Percentiles rank a stretch among this genome's conserved stretches.
Conservation (phyloP, 768 basidiomycete species). For the Dioszegia aurantiaca region DNA sequence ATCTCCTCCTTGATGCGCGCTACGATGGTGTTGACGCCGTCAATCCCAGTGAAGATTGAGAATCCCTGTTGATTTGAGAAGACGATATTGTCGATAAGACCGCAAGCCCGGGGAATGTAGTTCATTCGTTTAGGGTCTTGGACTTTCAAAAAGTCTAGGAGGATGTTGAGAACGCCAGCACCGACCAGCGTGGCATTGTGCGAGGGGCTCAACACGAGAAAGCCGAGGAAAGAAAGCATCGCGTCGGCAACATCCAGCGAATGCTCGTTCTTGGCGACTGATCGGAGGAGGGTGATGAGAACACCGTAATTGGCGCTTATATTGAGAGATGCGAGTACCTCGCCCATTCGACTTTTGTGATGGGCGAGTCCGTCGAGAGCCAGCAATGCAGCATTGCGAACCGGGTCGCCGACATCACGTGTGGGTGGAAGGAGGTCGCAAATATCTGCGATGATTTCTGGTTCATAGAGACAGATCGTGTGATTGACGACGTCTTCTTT, state of each 20-base stretch:
- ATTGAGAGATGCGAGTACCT: slow-evolving; percentile 85
- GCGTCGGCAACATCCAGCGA: slow-evolving; percentile 61
- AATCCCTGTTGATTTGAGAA: slow-evolving; percentile 80
- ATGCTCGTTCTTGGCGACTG: slow-evolving; percentile 58
- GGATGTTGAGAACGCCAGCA: slow-evolving; percentile 81
- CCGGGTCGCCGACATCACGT: slow-evolving; percentile 63
- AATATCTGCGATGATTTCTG: slow-evolving; percentile 81
- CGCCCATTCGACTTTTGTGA: slow-evolving; percentile 76
- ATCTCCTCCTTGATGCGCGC: slow-evolving; percentile 70
- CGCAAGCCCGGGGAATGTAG: slow-evolving; percentile 82
- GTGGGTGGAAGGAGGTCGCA: slow-evolving; percentile 86
- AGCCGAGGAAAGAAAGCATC: slow-evolving; percentile 78
- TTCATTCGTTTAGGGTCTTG: slow-evolving; percentile 65
- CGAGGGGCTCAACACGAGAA: slow-evolving; percentile 75
- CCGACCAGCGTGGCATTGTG: slow-evolving; percentile 92
- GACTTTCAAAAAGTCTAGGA: slow-evolving; percentile 86
- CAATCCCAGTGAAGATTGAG: slow-evolving; percentile 75
- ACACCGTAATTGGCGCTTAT: slow-evolving; percentile 95
- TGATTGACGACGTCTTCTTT: slow-evolving; percentile 68
- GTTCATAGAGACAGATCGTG: slow-evolving; percentile 89
- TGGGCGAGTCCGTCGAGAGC: slow-evolving; percentile 87
- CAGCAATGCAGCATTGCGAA: slow-evolving; percentile 80
- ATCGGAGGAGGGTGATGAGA: slow-evolving; percentile 80
- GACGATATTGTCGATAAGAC: slow-evolving; percentile 84
- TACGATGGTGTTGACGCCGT: slow-evolving; percentile 80